Evolutionary conservation across 345 rosid species (phyloP), one percentile per base, ranked within the genome.

Genomic region (Abelmoschus esculentus): DNA sequence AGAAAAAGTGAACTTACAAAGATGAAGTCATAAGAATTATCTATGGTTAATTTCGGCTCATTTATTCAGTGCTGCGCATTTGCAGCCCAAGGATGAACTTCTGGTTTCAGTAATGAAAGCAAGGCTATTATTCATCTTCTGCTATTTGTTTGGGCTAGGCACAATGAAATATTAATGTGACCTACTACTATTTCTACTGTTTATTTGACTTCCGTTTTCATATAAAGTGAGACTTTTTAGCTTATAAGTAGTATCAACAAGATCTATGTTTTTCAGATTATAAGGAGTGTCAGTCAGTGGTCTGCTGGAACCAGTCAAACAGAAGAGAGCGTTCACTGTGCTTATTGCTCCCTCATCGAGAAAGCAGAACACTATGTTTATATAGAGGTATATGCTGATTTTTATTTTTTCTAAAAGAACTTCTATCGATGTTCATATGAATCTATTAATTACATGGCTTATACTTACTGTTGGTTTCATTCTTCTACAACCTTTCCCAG

Each of bases 231-330:
- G 47, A 42, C 47, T 22, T 57, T 57, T 42, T 3, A 46, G 29
- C 28, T 44, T 42, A 15, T 26, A 36, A 13, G 36, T 47, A 31
- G 32, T 32, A 29, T 38, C 22, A 53, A 44, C 36, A 10, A 13
- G 6, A 32, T 61, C 70, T 13, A 40, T 72, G 38, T 36, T 61
- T 19, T 10, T 46, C 91, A 92, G 99, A 86, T 96, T 72, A 79
- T 92, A 80, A 83, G 99, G 85, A 92, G 99, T 81, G 99, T 90
- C 77, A 96, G 99, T 77, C 98, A 92, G 77, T 92, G 99, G 99
- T 96, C 98, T 73, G 95, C 98, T 60, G 99, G 99, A 82, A 92
- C 97, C 69, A 86, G 96, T 83, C 99, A 90, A 84, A 76, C 80
- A 63, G 97, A 96, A 80, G 97, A 92, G 76, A 92, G 97, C 85